These are phyloP conservation scores for Ogataea nitratoaversa DNA, from an alignment of 805 yeast species.

Conservation along the genomic window DNA sequence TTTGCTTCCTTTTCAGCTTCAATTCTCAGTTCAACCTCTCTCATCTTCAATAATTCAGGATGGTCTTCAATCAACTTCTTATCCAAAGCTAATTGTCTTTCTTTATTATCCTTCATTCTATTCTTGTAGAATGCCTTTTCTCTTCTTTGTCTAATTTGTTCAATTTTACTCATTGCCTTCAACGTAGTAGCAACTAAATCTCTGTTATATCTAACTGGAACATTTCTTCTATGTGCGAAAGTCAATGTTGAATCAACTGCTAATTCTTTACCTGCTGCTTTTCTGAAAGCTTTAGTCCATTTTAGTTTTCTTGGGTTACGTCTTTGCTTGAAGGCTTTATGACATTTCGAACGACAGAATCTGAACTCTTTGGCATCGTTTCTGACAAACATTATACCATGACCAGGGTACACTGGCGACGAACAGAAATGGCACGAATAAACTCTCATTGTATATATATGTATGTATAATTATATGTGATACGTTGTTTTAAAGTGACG, in stretches of 20 bases:
- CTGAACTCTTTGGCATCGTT: constrained; percentile 97
- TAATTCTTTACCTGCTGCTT: constrained; percentile 97
- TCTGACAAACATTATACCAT: constrained; percentile 96
- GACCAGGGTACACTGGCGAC: constrained; percentile 91
- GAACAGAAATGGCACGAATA: constrained; percentile 95
- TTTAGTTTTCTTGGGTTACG: constrained; percentile 96
- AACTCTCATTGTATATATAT: constrained; percentile 57
- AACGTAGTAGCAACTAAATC: constrained; percentile 92
- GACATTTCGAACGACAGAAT: constrained; percentile 97
- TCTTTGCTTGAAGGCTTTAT: constrained; percentile 94
- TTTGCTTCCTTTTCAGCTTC: constrained; percentile 65
- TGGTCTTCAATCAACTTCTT: constrained; percentile 82
- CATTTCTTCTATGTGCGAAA: constrained; percentile 95
- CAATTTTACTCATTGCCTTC: constrained; percentile 93
- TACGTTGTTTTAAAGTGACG: no score
- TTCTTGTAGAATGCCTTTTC: constrained; percentile 98
- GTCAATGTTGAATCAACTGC: constrained; percentile 96
- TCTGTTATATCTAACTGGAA: constrained; percentile 96
- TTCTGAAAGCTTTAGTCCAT: constrained; percentile 99
- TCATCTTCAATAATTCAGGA: constrained; percentile 85
- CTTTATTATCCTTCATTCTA: constrained; percentile 98
- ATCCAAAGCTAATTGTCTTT: constrained; percentile 77
- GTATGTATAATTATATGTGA: no score
- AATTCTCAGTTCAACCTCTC: constrained; percentile 87
- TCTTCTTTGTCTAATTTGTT: constrained; percentile 92